These are phyloP conservation scores for Wickerhamiella kazuoi DNA, from an alignment of 805 yeast species.

Conservation along the genomic window DNA sequence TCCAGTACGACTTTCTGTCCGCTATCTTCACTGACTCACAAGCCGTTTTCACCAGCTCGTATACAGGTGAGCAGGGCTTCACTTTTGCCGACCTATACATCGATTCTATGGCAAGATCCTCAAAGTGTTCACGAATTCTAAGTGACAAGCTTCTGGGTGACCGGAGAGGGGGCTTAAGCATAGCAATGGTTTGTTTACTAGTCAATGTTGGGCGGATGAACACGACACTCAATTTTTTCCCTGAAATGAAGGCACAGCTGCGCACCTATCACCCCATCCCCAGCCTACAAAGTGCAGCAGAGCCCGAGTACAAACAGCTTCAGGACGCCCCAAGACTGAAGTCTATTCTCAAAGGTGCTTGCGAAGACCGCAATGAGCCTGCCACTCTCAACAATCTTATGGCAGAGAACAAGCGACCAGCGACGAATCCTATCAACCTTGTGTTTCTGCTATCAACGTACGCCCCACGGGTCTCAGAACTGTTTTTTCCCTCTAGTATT, in stretches of 20 bases:
- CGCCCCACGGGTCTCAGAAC: constrained; percentile 33
- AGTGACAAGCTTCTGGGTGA: constrained; percentile 59
- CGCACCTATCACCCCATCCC: constrained; percentile 92
- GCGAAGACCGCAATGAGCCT: constrained; percentile 42
- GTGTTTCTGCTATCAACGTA: constrained; percentile 57
- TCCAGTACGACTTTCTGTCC: constrained; percentile 63
- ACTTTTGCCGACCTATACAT: constrained; percentile 76
- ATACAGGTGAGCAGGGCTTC: constrained; percentile 27
- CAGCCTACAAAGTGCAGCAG: constrained; percentile 52
- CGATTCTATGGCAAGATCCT: constrained; percentile 62
- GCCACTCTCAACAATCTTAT: constrained; percentile 7
- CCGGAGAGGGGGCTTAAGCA: constrained; percentile 43
- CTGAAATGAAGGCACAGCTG: constrained; percentile 86
- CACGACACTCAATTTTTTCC: constrained; percentile 82
- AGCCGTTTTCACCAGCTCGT: constrained; percentile 39
- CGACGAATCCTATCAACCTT: constrained; percentile 57
- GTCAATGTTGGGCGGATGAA: constrained; percentile 89
- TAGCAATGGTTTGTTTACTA: constrained; percentile 64
- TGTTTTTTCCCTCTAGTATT: constrained; percentile 14
- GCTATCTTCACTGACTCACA: constrained; percentile 44
- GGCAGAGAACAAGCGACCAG: constrained; percentile 17
- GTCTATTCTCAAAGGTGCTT: constrained; percentile 72
- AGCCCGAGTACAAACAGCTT: constrained; percentile 43
- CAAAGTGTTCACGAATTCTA: constrained; percentile 66
- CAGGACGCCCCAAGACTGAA: constrained; percentile 93